Evolutionary conservation across 2,329 filamentous ascomycete genomes (phyloP), one percentile per base, ranked within the genome.

Genomic region (Dothidotthia symphoricarpi): DNA sequence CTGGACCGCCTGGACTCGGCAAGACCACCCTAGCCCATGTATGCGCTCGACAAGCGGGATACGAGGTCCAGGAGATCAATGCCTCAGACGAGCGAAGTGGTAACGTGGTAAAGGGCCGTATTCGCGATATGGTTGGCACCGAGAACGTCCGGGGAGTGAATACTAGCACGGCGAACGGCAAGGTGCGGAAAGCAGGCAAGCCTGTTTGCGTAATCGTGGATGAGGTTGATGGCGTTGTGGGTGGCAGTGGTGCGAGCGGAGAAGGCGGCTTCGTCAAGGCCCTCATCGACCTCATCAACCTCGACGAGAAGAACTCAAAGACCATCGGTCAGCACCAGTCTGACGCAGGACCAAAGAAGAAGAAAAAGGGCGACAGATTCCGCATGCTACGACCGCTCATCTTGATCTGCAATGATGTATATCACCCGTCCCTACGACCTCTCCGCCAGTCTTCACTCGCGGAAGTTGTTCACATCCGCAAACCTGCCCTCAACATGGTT

Each of bases 11-110:
- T 0, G 93, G 93, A 2, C 73, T 98, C 9, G 93, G 93, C 17
- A 98, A 98, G 72, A 98, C 93, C 0, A 98, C 93, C 0, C 68
- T 98, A 31, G 93, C 93, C 2, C 93, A 98, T 67, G 93, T 98
- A 0, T 97, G 93, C 63, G 94, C 94, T 0, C 83, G 77, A 52
- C 93, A 98, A 68, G 93, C 93, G 4, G 93, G 93, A 0, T 98
- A 98, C 57, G 93, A 97, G 58, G 86, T 95, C 1, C 79, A 97
- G 61, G 93, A 98, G 64, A 95, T 98, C 69, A 98, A 98, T 57
- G 93, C 94, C 7, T 97, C 91, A 55, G 93, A 98, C 60, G 94
- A 98, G 61, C 79, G 93, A 55, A 95, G 88, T 59, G 78, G 80
- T 19, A 83, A 91, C 57, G 88, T 98, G 2, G 93, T 98, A 24